Evolutionary conservation across 768 basidiomycete species (phyloP), one percentile per base, ranked within the genome.

Genomic region (Lentinula edodes): DNA sequence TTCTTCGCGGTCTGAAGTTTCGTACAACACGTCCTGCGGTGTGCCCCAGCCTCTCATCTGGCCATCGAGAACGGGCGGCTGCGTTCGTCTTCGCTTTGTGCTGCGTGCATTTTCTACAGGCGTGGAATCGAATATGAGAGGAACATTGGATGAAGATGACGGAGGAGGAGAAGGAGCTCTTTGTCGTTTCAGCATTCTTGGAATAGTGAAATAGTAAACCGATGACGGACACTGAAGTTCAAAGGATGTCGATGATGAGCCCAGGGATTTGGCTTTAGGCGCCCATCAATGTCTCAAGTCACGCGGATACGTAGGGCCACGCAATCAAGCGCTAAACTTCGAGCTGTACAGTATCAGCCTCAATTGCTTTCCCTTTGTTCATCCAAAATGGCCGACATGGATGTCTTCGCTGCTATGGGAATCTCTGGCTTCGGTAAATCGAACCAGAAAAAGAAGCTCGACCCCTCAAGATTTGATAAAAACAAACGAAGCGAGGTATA

Each of bases 351-450:
- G 43, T 46, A n/a, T 60, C 6, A 23, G 10, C 45, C 28, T n/a
- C 10, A 28, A 20, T 13, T 32, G 16, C 42, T 48, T 20, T 23
- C 15, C 3, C 38, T 18, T 20, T 34, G n/a, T 32, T 39, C 16
- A 5, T 45, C 48, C 66, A 60, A 48, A n/a, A 83, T 84, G 83
- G 72, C 72, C 28, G 83, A 87, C 72, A 79, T 80, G 75, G 90
- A 92, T 63, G 74, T 93, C 18, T 81, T 93, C 67, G 85, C 88
- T 2, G 84, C 88, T 10, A 93, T 95, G 88, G 92, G 92, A 6
- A 90, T 94, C 61, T 67, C 84, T 67, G 89, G 89, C 23, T 95
- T 95, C 69, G 93, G 93, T 28, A 94, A 93, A 75, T 73, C 86
- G 48, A 69, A 75, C 28, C 82, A 85, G 71, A 86, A 86, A 74